Base-by-base conservation (phyloP, 371 early-diverging fungal species). In the Capniomyces stellatus region DNA sequence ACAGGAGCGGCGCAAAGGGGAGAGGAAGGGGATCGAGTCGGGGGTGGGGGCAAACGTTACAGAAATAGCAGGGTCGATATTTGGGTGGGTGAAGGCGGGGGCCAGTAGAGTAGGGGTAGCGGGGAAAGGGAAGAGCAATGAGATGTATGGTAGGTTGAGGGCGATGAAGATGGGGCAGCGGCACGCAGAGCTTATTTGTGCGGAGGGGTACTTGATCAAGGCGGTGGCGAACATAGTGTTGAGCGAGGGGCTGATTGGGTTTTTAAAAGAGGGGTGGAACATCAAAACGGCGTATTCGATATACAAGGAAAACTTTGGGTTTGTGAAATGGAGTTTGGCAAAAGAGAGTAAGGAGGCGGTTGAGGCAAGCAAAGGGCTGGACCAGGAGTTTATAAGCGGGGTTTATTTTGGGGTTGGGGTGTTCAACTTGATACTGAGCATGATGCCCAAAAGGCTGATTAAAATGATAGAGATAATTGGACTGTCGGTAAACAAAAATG, bases 171-270 rank as follows among this genome's bases (percentile, higher is more conserved):
- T 63, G 3, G 49, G 75, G 15, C 79, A 85, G 60, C 69, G 77
- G 19, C 85, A 87, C 60, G 83, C 85, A 18, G 82, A 87, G 68
- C 64, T 87, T 39, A 77, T 83, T 6, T 67, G 75, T 52, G 82
- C 85, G 18, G 87, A 87, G 53, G 75, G 77, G 6, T 71, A 74
- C 59, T 58, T 87, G 39, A 52, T 85, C 41, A 75, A 77, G 31
- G 81, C 85, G 15, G 57, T 84, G 25, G 63, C 86, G 27, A 74
- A 75, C 55, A 71, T 85, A 19, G 58, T 82, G 28, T 70, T 71
- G 31, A 82, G 85, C 57, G 78, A 79, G 40, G 81, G 81, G 51
- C 59, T 84, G 40, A 63, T 86, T 28, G 68, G 77, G 0, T 80
- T 87, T 55, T 62, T 87, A 13, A 69, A 75, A 49, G 85, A 87